Evolutionary conservation across 805 yeast genomes (phyloP), one percentile per base, ranked within the genome.

Genomic region (Myxozyma neglecta): DNA sequence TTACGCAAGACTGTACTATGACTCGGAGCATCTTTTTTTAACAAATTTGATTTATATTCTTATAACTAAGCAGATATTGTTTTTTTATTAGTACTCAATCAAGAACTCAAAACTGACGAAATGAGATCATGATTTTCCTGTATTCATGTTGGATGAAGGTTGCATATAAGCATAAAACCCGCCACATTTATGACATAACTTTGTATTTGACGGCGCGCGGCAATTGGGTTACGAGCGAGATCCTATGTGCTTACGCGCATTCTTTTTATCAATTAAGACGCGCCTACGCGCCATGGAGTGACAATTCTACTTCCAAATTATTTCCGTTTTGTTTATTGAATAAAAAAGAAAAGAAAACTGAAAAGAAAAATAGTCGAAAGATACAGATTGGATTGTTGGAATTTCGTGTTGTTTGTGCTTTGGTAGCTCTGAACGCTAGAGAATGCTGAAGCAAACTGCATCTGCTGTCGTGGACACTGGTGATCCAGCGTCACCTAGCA

Each of bases 371-470:
- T 45, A 20, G 49, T 35, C 20, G 5, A 24, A 24, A 24, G 29
- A 24, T 45, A 14, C 20, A 9, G 2, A 10, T 45, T 45, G 11
- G 16, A 43, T 24, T 20, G 13, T 42, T 18, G 32, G 20, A 35
- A 44, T 29, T 35, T n/a, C 35, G 20, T 34, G 40, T 24, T n/a
- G 42, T 29, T 39, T 14, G 9, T 39, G 9, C 16, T 9, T 40
- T 37, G 32, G 46, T 24, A 5, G 29, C 29, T 24, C 29, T 24
- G 20, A 39, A 16, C n/a, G 34, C 29, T 4, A 16, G n/a, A 48
- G 40, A 43, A 58, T 58, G 61, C 47, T 52, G 43, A 58, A 53
- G 29, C 60, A 56, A 44, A 16, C 59, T 13, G 57, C 48, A 6
- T 53, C 61, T 24, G 37, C 61, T 24, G 56, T 49, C 32, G 37